phyloP scores from a whole-genome alignment of 2,329 filamentous ascomycete species.

The Botrytis galanthina region DNA sequence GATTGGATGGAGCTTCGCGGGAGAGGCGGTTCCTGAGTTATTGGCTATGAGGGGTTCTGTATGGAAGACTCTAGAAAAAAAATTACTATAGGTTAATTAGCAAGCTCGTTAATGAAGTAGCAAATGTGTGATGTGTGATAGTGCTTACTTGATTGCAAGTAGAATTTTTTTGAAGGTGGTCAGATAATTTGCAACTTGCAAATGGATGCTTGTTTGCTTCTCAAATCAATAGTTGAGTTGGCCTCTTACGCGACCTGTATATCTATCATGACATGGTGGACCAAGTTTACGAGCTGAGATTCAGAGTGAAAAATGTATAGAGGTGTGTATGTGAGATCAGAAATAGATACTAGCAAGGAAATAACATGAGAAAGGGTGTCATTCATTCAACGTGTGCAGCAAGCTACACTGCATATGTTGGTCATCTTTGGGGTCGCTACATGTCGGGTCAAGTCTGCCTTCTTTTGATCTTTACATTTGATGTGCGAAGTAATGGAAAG shows the following conservation, averaged over 20 bases:
- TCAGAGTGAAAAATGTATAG: background rate
- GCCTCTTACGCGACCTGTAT: background rate
- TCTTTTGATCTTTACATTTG: background rate
- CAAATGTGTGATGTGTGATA: background rate
- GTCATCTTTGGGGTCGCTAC: slow-evolving; percentile 19
- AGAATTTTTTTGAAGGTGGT: background rate
- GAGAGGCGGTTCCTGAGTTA: slow-evolving; percentile 2
- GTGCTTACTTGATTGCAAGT: slow-evolving; percentile 17
- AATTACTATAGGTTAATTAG: background rate
- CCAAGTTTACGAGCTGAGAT: slow-evolving; percentile 7
- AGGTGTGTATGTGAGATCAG: slow-evolving; percentile 2
- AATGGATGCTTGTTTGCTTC: background rate
- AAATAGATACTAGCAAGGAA: background rate
- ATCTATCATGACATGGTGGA: background rate
- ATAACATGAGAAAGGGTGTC: background rate
- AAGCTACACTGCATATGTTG: slow-evolving; percentile 11
- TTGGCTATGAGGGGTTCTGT: background rate
- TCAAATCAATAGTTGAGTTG: background rate
- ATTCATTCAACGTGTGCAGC: slow-evolving; percentile 5
- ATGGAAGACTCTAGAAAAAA: background rate
- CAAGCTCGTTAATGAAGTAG: background rate
- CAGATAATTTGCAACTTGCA: background rate
- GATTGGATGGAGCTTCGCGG: slow-evolving; percentile 4
- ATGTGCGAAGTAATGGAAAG: background rate
- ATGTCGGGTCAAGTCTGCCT: background rate